A percentile compares a stretch with the other conserved stretches of the same genome.
Conservation (phyloP, 768 basidiomycete genomes). For the Naganishia kalamii region DNA sequence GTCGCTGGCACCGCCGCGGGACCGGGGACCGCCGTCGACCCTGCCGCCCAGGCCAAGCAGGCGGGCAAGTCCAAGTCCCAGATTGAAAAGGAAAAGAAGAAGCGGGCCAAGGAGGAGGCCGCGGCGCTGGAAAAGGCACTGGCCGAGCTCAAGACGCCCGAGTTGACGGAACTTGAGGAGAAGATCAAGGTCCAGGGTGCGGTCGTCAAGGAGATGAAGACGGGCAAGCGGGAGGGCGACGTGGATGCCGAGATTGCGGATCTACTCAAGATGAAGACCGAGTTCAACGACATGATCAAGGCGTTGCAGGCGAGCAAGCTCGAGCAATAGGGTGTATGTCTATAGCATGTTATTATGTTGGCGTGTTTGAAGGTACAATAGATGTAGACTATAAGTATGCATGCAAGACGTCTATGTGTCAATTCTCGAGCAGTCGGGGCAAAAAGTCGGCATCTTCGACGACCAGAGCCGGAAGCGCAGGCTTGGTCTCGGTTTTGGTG, state of each 20-base stretch:
- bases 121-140: constrained; percentile 48
- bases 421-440: neutral
- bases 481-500: neutral
- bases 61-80: constrained; percentile 48
- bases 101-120: constrained; percentile 51
- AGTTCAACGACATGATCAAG: constrained; percentile 26
- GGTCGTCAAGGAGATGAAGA: constrained; percentile 62
- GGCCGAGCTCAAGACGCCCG: constrained; percentile 57
- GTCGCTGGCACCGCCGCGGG: constrained; percentile 47
- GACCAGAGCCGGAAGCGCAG: neutral
- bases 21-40: constrained; percentile 44
- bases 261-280: constrained; percentile 42
- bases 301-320: constrained; percentile 23
- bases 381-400: neutral
- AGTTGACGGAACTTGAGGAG: constrained; percentile 65
- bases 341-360: neutral
- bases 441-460: neutral
- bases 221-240: constrained; percentile 48
- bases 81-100: constrained; percentile 50
- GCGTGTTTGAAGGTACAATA: constrained; percentile 9
- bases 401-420: no score
- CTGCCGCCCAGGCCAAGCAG: constrained; percentile 33
- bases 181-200: constrained; percentile 72
- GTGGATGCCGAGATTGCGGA: constrained; percentile 39
- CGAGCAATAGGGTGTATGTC: neutral